phyloP scores from a whole-genome alignment of 2,329 filamentous ascomycete genomes.

The Ceratocystis cacaofunesta region DNA sequence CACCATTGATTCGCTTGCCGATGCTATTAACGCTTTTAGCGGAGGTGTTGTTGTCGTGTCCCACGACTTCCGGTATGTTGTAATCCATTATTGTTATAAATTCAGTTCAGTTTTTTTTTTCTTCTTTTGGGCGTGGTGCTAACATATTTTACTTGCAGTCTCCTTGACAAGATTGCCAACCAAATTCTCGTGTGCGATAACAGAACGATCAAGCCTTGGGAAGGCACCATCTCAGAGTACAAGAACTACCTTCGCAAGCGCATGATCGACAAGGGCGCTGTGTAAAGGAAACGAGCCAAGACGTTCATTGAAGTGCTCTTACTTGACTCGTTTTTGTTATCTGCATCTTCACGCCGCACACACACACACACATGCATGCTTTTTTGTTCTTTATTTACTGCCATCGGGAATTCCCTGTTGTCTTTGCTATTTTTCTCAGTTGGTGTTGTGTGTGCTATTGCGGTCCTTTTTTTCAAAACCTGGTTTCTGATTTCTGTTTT shows the following conservation, averaged over 20 bases:
- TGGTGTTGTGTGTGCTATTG: background rate
- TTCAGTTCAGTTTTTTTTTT: conserved; percentile 3
- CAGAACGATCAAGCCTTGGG: conserved; percentile 82
- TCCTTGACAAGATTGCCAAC: conserved; percentile 99
- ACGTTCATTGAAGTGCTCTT: background rate
- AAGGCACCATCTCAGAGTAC: conserved; percentile 81
- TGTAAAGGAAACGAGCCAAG: conserved; percentile 36
- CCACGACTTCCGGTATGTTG: conserved; percentile 87
- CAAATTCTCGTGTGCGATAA: conserved; percentile 99
- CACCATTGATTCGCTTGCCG: conserved; percentile 91
- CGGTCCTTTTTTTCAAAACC: no score
- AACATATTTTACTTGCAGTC: conserved; percentile 34
- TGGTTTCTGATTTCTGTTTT: background rate
- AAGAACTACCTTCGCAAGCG: conserved; percentile 98
- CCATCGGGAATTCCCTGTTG: background rate
- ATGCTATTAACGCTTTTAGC: conserved; percentile 91
- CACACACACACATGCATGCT: no score
- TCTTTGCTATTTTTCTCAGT: background rate
- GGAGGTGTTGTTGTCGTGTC: conserved; percentile 96
- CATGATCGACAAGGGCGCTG: conserved; percentile 80
- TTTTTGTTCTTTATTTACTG: no score
- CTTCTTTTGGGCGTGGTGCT: conserved; percentile 18
- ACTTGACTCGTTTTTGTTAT: background rate
- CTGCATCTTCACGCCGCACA: background rate
- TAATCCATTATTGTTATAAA: background rate